Conservation (phyloP, 129 eudicot genomes). For the Arctium minus region DNA sequence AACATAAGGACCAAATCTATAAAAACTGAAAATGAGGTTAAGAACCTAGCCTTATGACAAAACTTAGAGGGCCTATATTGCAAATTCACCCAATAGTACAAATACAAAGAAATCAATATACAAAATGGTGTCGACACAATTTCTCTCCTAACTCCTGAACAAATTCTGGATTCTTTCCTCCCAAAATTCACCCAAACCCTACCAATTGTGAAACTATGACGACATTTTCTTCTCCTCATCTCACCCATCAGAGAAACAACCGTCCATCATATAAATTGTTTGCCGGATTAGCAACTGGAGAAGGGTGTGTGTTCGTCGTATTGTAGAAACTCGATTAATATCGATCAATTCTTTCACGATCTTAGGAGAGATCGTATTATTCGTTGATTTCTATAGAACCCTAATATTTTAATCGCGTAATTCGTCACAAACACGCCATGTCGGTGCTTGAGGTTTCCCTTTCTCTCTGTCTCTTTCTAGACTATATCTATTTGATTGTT, state of each 20-base stretch:
- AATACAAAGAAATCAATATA: conserved; percentile 1
- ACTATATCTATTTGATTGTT: not conserved
- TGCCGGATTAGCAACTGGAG: not conserved
- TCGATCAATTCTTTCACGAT: not conserved
- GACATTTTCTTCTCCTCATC: conserved; percentile 11
- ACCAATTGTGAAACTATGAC: conserved; percentile 14
- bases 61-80: not conserved
- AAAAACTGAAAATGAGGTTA: not conserved
- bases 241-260: not conserved
- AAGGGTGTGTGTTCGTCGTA: not conserved
- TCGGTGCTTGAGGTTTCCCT: conserved; percentile 39
- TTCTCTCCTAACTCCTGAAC: conserved; percentile 1
- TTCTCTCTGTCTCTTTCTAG: not conserved
- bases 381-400: not conserved
- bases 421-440: conserved; percentile 28
- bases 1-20: not conserved
- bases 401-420: not conserved
- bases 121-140: conserved; percentile 30
- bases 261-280: not conserved
- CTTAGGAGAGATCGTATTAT: not conserved
- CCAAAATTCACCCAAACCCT: not conserved
- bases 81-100: conserved; percentile 11
- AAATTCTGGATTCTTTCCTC: not conserved
- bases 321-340: not conserved
- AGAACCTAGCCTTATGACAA: not conserved